Evolutionary conservation across 192 early-diverging fungal species (phyloP).

Genomic region (Neocallimastix lanati): DNA sequence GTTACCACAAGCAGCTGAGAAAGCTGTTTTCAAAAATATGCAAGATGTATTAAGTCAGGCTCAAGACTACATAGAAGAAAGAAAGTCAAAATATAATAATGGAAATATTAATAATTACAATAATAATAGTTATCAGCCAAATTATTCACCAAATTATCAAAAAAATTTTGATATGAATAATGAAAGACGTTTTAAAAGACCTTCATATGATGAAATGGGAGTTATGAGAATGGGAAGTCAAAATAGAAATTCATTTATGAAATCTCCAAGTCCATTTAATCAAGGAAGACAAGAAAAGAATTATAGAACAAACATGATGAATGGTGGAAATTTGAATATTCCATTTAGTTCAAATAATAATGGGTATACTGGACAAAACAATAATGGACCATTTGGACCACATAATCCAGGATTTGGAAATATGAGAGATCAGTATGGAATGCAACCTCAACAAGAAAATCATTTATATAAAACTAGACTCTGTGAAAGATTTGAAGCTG

Average conservation of each 20-base stretch:
- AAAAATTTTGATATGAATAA: background rate
- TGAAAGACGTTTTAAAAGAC: background rate
- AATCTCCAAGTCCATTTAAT: background rate
- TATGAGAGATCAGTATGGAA: background rate
- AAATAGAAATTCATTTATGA: background rate
- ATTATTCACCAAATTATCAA: background rate
- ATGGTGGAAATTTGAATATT: background rate
- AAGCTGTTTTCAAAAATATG: slow-evolving; percentile 57
- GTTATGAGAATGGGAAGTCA: background rate
- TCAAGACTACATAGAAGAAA: slow-evolving; percentile 37
- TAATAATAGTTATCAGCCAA: background rate
- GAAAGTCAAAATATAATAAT: slow-evolving; percentile 8
- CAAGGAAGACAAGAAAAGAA: background rate
- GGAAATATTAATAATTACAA: background rate
- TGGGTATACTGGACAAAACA: background rate
- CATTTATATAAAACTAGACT: slow-evolving; percentile 75
- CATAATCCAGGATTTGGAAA: background rate
- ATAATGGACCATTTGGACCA: background rate
- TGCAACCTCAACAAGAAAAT: slow-evolving; percentile 19
- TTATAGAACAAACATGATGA: background rate
- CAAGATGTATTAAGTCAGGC: slow-evolving; percentile 62
- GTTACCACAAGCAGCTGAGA: slow-evolving; percentile 43
- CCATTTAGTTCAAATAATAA: background rate
- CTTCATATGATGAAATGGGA: background rate
- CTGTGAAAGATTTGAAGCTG: slow-evolving; percentile 65